phyloP scores from a whole-genome alignment of 2,329 filamentous ascomycete genomes.

The Pseudopithomyces maydicus region DNA sequence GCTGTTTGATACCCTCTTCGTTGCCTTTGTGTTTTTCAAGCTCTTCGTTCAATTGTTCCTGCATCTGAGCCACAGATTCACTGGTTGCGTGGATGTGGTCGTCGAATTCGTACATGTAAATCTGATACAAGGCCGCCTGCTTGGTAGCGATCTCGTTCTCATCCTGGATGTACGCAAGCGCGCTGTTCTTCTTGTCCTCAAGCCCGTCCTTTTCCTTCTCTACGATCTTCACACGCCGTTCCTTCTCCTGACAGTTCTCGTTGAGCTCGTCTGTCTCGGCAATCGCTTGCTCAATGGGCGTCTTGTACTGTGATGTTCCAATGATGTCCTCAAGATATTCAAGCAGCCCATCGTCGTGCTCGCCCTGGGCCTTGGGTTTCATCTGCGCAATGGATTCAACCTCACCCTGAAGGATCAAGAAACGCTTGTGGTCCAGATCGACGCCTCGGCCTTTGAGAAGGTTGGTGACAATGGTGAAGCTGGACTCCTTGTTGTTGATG shows the following conservation, averaged over 20 bases:
- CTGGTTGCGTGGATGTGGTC: slow-evolving; percentile 88
- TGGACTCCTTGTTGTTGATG: slow-evolving; percentile 87
- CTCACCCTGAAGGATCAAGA: slow-evolving; percentile 95
- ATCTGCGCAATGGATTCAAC: slow-evolving; percentile 99
- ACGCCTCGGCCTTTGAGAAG: slow-evolving; percentile 86
- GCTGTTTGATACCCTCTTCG: slow-evolving; percentile 85
- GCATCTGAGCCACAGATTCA: slow-evolving; percentile 89
- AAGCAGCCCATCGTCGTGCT: slow-evolving; percentile 93
- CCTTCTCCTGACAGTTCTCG: slow-evolving; percentile 94
- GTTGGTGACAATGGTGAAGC: slow-evolving; percentile 88
- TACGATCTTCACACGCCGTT: slow-evolving; percentile 91
- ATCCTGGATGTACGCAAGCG: slow-evolving; percentile 83
- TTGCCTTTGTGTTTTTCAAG: slow-evolving; percentile 89
- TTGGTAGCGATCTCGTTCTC: slow-evolving; percentile 92
- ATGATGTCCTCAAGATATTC: slow-evolving; percentile 99
- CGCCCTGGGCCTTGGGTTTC: slow-evolving; percentile 93
- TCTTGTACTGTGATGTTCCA: slow-evolving; percentile 97
- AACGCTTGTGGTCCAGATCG: slow-evolving; percentile 96
- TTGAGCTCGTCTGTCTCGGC: slow-evolving; percentile 90
- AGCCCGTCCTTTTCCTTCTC: slow-evolving; percentile 94
- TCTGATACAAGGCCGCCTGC: slow-evolving; percentile 89
- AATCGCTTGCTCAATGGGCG: slow-evolving; percentile 92
- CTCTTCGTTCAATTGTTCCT: slow-evolving; percentile 82
- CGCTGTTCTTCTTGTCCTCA: slow-evolving; percentile 96
- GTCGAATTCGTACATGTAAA: slow-evolving; percentile 85